Percentiles rank a stretch among this genome's conserved stretches.
phyloP scores from a whole-genome alignment of 208 protist genomes.

The Crithidia thermophila region DNA sequence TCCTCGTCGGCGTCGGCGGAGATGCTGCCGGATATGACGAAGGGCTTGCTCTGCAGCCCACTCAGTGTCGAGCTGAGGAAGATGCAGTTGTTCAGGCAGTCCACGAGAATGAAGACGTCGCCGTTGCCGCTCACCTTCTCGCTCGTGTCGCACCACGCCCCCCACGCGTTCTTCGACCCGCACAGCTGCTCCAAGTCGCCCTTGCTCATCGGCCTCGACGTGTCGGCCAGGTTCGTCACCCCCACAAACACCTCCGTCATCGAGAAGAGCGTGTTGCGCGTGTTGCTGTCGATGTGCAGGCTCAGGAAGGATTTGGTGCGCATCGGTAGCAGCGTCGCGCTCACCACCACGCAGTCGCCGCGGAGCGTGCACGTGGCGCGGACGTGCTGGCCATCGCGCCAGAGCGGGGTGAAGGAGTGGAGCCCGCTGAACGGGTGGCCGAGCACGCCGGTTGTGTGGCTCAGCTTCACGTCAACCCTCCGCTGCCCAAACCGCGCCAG shows the following conservation, averaged over 20 bases:
- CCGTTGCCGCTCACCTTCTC: constrained; percentile 51
- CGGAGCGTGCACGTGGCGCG: constrained; percentile 37
- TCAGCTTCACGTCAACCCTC: constrained; percentile 66
- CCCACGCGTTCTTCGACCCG: constrained; percentile 69
- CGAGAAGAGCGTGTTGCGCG: constrained; percentile 34
- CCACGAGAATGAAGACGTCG: constrained; percentile 66
- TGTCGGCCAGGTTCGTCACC: constrained; percentile 59
- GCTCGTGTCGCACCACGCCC: constrained; percentile 77
- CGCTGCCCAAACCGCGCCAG: constrained; percentile 46
- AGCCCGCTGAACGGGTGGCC: constrained; percentile 83
- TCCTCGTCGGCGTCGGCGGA: constrained; percentile 44
- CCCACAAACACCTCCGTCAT: constrained; percentile 76
- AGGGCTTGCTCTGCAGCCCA: constrained; percentile 62
- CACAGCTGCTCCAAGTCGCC: constrained; percentile 68
- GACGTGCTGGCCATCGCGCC: constrained; percentile 55
- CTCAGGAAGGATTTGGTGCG: constrained; percentile 64
- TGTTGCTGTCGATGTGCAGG: constrained; percentile 37
- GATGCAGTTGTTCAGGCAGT: constrained; percentile 57
- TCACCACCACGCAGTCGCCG: constrained; percentile 63
- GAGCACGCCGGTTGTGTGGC: constrained; percentile 69
- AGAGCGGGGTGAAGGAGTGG: constrained; percentile 69
- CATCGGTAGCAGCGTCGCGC: constrained; percentile 60
- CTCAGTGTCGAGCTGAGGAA: constrained; percentile 69
- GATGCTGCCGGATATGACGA: constrained; percentile 64
- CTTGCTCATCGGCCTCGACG: constrained; percentile 40